Conservation (phyloP, 78 protist species). For the Polysphondylium violaceum region DNA sequence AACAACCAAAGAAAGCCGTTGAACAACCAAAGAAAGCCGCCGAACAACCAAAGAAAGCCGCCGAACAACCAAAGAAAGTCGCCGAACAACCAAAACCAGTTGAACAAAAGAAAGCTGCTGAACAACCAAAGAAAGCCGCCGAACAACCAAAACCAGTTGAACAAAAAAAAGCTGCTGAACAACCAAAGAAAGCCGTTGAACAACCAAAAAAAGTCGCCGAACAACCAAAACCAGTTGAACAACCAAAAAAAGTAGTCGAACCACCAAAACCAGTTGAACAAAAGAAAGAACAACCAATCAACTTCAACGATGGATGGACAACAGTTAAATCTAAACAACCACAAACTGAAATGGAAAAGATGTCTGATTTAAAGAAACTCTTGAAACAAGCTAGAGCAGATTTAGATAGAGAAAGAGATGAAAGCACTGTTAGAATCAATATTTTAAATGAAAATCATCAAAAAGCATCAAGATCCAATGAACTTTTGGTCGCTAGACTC, state of each 20-base stretch:
- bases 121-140: background rate
- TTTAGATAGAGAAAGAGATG: conserved; percentile 42
- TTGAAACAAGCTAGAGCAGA: background rate
- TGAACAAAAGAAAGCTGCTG: background rate
- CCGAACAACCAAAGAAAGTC: background rate
- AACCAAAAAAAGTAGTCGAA: background rate
- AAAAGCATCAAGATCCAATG: conserved; percentile 4
- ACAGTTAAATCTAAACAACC: conserved; percentile 33
- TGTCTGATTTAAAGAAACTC: conserved; percentile 4
- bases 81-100: background rate
- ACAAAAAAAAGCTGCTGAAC: background rate
- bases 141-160: background rate
- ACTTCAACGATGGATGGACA: conserved; percentile 43
- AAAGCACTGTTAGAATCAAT: conserved; percentile 14
- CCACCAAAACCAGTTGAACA: background rate
- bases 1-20: background rate
- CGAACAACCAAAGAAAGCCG: conserved; percentile 14
- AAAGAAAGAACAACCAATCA: background rate
- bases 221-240: conserved; percentile 14
- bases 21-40: conserved; percentile 2
- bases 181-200: conserved; percentile 18
- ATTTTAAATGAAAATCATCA: background rate
- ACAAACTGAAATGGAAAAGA: conserved; percentile 53
- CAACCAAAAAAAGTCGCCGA: conserved; percentile 1
- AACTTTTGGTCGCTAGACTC: background rate